Evolutionary conservation across 805 yeast genomes (phyloP), one percentile per base, ranked within the genome.

Genomic region (Schwanniomyces pseudopolymorphus): DNA sequence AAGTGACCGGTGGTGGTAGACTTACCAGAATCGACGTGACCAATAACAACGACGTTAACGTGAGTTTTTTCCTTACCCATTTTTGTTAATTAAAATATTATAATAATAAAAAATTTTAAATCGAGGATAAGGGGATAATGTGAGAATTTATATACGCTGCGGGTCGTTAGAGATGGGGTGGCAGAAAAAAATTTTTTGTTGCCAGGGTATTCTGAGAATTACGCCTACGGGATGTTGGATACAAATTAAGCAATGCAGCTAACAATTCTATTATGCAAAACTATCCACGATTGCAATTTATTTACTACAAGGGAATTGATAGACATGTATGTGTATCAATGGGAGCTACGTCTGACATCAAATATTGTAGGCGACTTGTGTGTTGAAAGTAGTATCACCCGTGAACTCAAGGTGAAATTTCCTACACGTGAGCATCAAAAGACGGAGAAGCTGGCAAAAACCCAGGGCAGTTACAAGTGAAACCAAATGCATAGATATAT

Each of bases 41-140:
- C 99, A 79, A 92, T 92, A 75, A 94, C 98, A 79, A 94, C 99
- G 81, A 92, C 96, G 96, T 92, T 92, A 83, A 92, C 88, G 88
- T 92, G 98, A 79, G 82, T 70, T 87, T 92, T 91, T 72, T 84
- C 96, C 80, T 89, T 89, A 85, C 96, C 96, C 96, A 71, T 72
- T 39, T 47, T 47, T 39, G 22, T 20, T 39, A 35, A 44, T 39
- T 44, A 44, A 36, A 39, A 24, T 38, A 38, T 39, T 33, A 21
- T 17, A 14, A 24, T 19, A 24, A 19, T 14, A 38, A 38, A 21
- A 38, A 38, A 5, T 10, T 19, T 38, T 24, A 16, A n/a, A 38
- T 5, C n/a, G 8, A 38, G 14, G 20, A 22, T 13, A 38, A 21
- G 40, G 40, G 40, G 40, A 38, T 24, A 38, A 38, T 8, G 21